Evolutionary conservation across 2,329 filamentous ascomycete species (phyloP), one percentile per base, ranked within the genome.

Genomic region (Orbilia brochopaga): DNA sequence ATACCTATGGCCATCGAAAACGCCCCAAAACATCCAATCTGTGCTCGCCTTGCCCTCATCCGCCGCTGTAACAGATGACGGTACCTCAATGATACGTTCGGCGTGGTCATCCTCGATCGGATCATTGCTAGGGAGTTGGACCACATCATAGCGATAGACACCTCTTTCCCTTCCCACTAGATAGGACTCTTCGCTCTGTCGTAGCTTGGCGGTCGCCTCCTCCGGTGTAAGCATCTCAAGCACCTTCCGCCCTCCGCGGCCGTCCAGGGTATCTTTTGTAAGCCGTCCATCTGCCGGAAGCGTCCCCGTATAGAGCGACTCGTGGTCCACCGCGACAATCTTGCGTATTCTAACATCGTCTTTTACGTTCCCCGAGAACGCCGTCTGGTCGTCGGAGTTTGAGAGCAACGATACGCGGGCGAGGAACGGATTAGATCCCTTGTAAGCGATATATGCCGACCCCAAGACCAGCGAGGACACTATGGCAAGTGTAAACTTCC

Each of bases 11-110:
- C 94, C 94, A 78, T 99, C 94, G 80, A 97, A 99, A 17, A 99
- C 92, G 66, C 92, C 94, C 94, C 95, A 99, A 80, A 99, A 99
- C 92, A 97, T 97, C 94, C 94, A 99, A 80, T 99, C 95, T 73
- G 86, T 90, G 69, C 83, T 87, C 17, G 83, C 75, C 15, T 84
- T 83, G 74, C 77, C 80, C 78, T 85, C 81, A 76, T 85, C 82
- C 6, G 83, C 82, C 15, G 83, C 83, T 24, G 84, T 83, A 42
- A 85, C 82, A 55, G 82, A 83, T 59, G 85, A 84, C 2, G 91
- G 89, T 7, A 97, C 87, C 80, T 97, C 91, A 52, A 99, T 91
- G 77, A 97, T 97, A 84, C 96, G 96, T 82, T 99, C 94, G 58
- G 92, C 90, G 78, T 99, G 94, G 78, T 99, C 95, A 78, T 99